Evolutionary conservation across 75 land plant species (phyloP).

Genomic region (Picea glauca): DNA sequence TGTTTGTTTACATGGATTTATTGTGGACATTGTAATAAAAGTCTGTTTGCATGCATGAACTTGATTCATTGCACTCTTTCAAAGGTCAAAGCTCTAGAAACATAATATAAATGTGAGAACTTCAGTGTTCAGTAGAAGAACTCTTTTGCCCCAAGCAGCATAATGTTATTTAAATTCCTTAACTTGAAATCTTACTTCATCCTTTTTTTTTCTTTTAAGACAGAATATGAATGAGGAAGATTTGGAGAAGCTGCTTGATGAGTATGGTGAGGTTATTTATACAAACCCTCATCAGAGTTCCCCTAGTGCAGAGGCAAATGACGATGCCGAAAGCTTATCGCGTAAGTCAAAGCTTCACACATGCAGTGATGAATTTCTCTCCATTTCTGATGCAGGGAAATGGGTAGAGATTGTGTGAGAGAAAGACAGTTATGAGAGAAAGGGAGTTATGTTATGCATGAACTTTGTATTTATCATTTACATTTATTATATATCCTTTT

Average conservation of each 20-base stretch:
- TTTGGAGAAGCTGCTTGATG: slow-evolving; percentile 69
- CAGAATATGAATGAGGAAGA: slow-evolving; percentile 56
- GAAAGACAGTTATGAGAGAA: not conserved
- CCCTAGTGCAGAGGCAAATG: slow-evolving; percentile 57
- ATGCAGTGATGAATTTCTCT: not conserved
- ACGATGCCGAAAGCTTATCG: slow-evolving; percentile 88
- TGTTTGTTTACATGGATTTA: too few relatives aligned
- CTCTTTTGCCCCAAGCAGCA: too few relatives aligned
- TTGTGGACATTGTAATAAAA: too few relatives aligned
- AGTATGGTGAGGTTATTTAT: slow-evolving; percentile 76
- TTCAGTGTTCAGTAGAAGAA: too few relatives aligned
- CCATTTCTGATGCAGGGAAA: not conserved
- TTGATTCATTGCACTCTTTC: too few relatives aligned
- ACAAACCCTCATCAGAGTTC: slow-evolving; percentile 40
- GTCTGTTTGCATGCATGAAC: too few relatives aligned
- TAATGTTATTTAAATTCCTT: not conserved
- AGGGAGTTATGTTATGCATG: not conserved
- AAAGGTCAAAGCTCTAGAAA: too few relatives aligned
- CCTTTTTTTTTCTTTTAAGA: not conserved
- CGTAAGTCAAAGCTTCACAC: slow-evolving; percentile 43
- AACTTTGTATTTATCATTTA: not conserved
- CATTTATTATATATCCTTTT: not conserved
- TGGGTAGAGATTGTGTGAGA: not conserved
- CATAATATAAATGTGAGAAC: too few relatives aligned
- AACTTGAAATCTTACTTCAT: slow-evolving; percentile 1